These are phyloP conservation scores for Paramecium octaurelia DNA, from an alignment of 73 alveolate species.

Conservation along the genomic window DNA sequence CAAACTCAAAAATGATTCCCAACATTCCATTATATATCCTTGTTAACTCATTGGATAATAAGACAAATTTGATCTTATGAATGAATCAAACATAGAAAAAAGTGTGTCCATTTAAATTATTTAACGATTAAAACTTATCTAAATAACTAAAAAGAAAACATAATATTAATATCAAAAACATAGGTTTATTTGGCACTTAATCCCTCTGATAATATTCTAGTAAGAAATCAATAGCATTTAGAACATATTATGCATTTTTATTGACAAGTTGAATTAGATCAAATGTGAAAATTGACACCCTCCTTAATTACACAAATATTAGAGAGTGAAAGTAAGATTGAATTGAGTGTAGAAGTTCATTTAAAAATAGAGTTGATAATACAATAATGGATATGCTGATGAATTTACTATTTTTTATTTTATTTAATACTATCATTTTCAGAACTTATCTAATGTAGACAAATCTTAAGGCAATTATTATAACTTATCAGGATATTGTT, in stretches of 20 bases:
- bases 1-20: not conserved
- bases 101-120: conserved; percentile 10
- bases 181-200: not conserved
- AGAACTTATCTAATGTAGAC: conserved; percentile 23
- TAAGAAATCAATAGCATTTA: not conserved
- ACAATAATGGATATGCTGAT: not conserved
- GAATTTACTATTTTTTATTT: not conserved
- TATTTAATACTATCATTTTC: conserved; percentile 19
- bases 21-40: not conserved
- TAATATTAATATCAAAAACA: not conserved
- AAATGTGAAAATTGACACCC: not conserved
- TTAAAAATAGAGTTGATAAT: not conserved
- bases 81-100: not conserved
- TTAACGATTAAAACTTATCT: conserved; percentile 4
- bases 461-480: conserved; percentile 22
- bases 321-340: not conserved
- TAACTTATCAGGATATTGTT: conserved; percentile 27
- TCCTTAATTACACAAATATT: no score
- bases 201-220: not conserved
- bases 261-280: not conserved
- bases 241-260: not conserved
- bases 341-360: not conserved
- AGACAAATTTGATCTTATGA: not conserved
- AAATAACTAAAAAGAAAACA: not conserved
- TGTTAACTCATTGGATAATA: not conserved